Percentiles rank a stretch among this genome's conserved stretches.
phyloP scores from a whole-genome alignment of 2,329 filamentous ascomycete genomes.

The Diaporthe ampelina region DNA sequence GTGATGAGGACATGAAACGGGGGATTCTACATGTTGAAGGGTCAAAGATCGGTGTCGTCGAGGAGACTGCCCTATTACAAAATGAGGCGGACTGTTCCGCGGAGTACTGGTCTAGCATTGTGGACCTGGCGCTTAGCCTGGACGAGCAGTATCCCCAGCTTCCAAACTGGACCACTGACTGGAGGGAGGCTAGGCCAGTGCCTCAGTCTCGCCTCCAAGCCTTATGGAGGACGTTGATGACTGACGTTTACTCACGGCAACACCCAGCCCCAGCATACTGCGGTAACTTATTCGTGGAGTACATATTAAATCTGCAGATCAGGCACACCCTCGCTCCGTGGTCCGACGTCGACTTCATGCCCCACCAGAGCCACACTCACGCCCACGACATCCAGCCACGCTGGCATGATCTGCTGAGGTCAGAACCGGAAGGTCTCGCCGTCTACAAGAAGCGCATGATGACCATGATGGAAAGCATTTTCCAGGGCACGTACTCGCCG shows the following conservation, averaged over 20 bases:
- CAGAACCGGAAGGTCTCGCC: conserved; percentile 34
- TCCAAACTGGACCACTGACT: neutral
- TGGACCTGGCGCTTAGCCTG: neutral
- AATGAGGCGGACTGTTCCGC: conserved; percentile 8
- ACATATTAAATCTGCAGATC: conserved; percentile 39
- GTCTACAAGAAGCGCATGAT: conserved; percentile 25
- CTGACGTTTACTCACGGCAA: neutral
- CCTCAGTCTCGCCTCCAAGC: neutral
- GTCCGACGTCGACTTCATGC: conserved; percentile 35
- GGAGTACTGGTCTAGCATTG: conserved; percentile 3
- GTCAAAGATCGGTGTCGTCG: neutral
- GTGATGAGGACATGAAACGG: neutral
- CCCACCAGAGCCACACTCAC: conserved; percentile 33
- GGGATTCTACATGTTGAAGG: conserved; percentile 6
- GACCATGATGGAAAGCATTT: conserved; percentile 31
- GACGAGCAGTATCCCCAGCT: conserved; percentile 1
- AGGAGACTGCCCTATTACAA: neutral
- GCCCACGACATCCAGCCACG: conserved; percentile 1
- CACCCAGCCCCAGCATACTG: neutral
- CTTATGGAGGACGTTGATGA: conserved; percentile 2
- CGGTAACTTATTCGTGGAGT: conserved; percentile 27
- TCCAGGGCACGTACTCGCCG: conserved; percentile 34
- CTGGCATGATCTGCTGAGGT: conserved; percentile 29
- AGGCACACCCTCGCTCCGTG: conserved; percentile 33
- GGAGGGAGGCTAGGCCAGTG: neutral